These are phyloP conservation scores for Incumbomyces delicatus DNA, from an alignment of 2,329 filamentous ascomycete genomes.

Conservation along the genomic window DNA sequence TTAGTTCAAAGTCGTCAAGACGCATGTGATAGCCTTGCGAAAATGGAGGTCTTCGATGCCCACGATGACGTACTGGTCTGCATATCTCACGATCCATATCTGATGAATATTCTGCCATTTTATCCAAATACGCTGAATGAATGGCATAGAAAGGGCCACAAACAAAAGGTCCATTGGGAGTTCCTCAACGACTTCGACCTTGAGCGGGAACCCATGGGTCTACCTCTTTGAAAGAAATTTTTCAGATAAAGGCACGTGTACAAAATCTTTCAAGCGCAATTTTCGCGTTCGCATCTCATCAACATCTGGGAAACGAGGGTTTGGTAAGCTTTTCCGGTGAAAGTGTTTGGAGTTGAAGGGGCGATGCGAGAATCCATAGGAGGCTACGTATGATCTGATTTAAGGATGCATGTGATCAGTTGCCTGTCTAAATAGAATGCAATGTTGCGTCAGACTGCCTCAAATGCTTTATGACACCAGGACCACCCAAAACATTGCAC, in stretches of 20 bases:
- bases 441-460: too few relatives aligned
- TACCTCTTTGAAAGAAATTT: not conserved
- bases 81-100: conserved; percentile 22
- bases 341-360: too few relatives aligned
- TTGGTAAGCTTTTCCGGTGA: too few relatives aligned
- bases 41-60: conserved; percentile 18
- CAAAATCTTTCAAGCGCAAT: too few relatives aligned
- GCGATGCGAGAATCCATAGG: too few relatives aligned
- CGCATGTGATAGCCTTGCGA: conserved; percentile 9
- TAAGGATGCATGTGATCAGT: too few relatives aligned
- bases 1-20: conserved; percentile 7
- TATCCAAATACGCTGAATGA: conserved; percentile 20
- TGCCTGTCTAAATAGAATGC: too few relatives aligned
- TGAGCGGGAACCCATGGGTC: not conserved
- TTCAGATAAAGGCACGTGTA: not conserved
- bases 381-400: too few relatives aligned
- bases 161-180: conserved; percentile 13
- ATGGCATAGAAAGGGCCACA: conserved; percentile 24
- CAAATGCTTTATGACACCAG: too few relatives aligned
- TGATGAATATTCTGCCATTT: conserved; percentile 20
- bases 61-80: conserved; percentile 23
- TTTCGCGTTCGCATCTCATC: too few relatives aligned
- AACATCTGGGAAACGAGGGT: too few relatives aligned
- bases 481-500: too few relatives aligned
- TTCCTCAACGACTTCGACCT: conserved; percentile 14